Evolutionary conservation across 2,329 filamentous ascomycete genomes (phyloP), one percentile per base, ranked within the genome.

Genomic region (Curvularia spicifera): DNA sequence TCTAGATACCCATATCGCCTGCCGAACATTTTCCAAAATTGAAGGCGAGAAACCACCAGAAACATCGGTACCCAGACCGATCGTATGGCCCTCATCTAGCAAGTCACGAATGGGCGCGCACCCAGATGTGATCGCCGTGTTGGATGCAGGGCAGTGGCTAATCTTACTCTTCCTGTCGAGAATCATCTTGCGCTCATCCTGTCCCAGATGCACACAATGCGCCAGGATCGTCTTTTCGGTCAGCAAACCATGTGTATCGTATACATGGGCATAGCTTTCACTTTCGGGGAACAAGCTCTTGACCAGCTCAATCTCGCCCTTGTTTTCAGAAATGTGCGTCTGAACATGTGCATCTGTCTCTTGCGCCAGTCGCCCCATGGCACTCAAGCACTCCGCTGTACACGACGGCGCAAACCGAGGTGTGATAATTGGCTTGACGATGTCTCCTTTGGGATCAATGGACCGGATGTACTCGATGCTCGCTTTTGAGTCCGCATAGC

Each of bases 41-140:
- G 87, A 91, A 0, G 91, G 84, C 54, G 87, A 91, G 74, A 94
- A 97, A 0, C 95, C 95, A 2, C 94, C 95, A 67, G 87, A 91
- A 57, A 98, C 87, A 75, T 99, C 95, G 0, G 94, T 98, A 0
- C 95, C 95, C 0, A 99, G 79, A 0, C 95, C 94, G 5, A 97
- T 87, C 0, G 85, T 87, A 45, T 98, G 83, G 0, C 91, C 92
- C 51, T 84, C 83, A 22, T 92, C 84, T 51, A 97, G 82, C 66
- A 97, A 75, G 77, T 85, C 85, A 18, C 94, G 83, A 1, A 99
- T 89, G 4, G 86, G 87, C 8, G 91, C 91, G 48, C 88, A 84
- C 0, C 95, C 95, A 29, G 87, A 91, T 1, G 91, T 91, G 48
- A 99, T 82, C 0, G 91, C 87, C 5, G 87, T 89, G 77, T 99